Evolutionary conservation across 2,329 filamentous ascomycete genomes (phyloP), one percentile per base, ranked within the genome.

Genomic region (Beauveria pseudobassiana): DNA sequence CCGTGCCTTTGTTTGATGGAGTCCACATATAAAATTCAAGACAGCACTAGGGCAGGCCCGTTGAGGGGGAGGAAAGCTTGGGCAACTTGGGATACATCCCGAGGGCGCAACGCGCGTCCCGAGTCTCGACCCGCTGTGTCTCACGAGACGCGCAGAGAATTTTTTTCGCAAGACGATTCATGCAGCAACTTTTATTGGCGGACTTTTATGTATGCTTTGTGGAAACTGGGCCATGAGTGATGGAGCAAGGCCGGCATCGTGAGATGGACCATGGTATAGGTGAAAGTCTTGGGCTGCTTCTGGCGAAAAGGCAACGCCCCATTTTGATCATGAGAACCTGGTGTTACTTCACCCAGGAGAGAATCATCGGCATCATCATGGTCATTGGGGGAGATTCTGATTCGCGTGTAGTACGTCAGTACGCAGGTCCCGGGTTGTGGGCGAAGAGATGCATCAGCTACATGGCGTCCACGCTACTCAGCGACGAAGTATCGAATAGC

Each of bases 21-120:
- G 9, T 6, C 16, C 43, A 40, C 30, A 8, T 1, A 26, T 6
- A 5, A 5, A 38, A 9, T 5, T 20, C 3, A 26, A 38, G 26
- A 2, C 18, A 28, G 16, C 9, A 40, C 22, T 14, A 49, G 3
- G 43, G 5, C 28, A 48, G 9, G 34, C 34, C 34, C 34, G 34
- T 38, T 14, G 3, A 22, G n/a, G 30, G 34, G 4, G 38, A 16
- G 20, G 5, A 28, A 50, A 28, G 28, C 49, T 53, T 52, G 38
- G 40, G 50, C 28, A 28, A 20, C 49, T 53, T 52, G 38, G 40
- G 50, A 42, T 8, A n/a, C 26, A 24, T 46, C 5, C 18, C 22
- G 42, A 28, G 28, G 20, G 48, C 26, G 34, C 49, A 60, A 60
- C 58, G 58, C 58, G 58, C 58, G 58, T 60, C 58, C 58, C 58